Evolutionary conservation across 805 yeast species (phyloP).

Genomic region (Teunomyces atbi): DNA sequence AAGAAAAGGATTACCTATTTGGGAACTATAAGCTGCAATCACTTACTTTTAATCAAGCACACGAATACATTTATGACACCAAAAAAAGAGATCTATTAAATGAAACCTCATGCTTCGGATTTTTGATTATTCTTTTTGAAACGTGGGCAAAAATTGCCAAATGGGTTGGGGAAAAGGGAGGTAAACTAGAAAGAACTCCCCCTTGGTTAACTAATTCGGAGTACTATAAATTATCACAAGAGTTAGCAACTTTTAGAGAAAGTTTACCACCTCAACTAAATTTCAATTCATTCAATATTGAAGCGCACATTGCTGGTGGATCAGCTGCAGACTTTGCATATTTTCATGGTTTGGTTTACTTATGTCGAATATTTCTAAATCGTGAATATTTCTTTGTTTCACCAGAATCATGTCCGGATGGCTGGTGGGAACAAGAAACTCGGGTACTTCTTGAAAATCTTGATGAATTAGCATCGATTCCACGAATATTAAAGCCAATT

Average conservation of each 20-base stretch:
- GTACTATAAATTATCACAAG: conserved; percentile 21
- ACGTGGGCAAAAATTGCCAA: conserved; percentile 37
- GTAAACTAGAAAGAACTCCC: conserved; percentile 21
- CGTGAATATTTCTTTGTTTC: conserved; percentile 35
- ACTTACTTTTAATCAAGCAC: conserved; percentile 14
- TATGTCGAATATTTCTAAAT: conserved; percentile 33
- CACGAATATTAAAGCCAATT: conserved; percentile 17
- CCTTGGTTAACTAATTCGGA: conserved; percentile 31
- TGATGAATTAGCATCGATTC: conserved; percentile 21
- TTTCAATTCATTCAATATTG: conserved; percentile 22
- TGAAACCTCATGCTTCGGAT: conserved; percentile 23
- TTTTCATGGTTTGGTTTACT: conserved; percentile 29
- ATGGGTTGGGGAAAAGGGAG: conserved; percentile 39
- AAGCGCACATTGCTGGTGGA: conserved; percentile 25
- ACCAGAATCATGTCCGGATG: conserved; percentile 27
- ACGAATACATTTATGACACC: conserved; percentile 9
- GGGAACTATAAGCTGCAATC: conserved; percentile 19
- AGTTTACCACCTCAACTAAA: conserved; percentile 24
- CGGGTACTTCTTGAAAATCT: conserved; percentile 18
- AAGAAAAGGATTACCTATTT: conserved; percentile 28
- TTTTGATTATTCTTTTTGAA: conserved; percentile 31
- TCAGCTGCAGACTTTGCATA: conserved; percentile 35
- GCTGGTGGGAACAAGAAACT: conserved; percentile 27
- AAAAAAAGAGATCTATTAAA: neutral
- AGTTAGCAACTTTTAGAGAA: conserved; percentile 20